Evolutionary conservation across 257 asterid species (phyloP), one percentile per base, ranked within the genome.

Genomic region (Hygrophila difformis): DNA sequence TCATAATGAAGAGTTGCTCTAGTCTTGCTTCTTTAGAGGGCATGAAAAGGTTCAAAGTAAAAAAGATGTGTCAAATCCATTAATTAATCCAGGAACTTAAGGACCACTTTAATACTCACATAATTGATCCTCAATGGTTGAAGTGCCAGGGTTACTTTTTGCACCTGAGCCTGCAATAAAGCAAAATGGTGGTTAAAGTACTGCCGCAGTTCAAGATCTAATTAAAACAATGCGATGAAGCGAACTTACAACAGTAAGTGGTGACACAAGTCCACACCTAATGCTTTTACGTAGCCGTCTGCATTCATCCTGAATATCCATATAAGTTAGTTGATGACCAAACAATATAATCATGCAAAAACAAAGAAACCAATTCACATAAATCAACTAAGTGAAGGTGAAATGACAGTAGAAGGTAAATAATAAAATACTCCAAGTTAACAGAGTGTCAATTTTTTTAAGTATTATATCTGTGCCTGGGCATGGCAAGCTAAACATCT

Each of bases 291-390:
- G 93, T 41, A 87, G 65, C 55, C 84, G 79, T 61, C 68, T 56
- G 74, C 97, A 87, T 68, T 84, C 97, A 19, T 84, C 97, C 97
- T 87, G 81, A 37, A 69, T 54, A 21, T 18, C 39, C 56, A 60
- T 56, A 44, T 19, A 45, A 8, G 47, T 14, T 9, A 33, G 57
- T 33, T 47, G 39, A 49, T 23, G 10, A 2, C 8, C 31, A 26
- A 16, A 36, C 35, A 40, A 40, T 39, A 35, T n/a, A 51, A 5
- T 26, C 31, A 26, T 26, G 47, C 22, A 22, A 24, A 41, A 44
- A 21, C 35, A 44, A 31, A 12, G 44, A 60, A 41, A 38, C 6
- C 26, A 8, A 18, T 38, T 53, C 42, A 51, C 41, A 38, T 22
- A 23, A 39, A 40, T 5, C 6, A 18, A 15, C 4, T 8, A 8